Conservation (phyloP, 768 basidiomycete genomes). For the Calocybe gangraenosa region DNA sequence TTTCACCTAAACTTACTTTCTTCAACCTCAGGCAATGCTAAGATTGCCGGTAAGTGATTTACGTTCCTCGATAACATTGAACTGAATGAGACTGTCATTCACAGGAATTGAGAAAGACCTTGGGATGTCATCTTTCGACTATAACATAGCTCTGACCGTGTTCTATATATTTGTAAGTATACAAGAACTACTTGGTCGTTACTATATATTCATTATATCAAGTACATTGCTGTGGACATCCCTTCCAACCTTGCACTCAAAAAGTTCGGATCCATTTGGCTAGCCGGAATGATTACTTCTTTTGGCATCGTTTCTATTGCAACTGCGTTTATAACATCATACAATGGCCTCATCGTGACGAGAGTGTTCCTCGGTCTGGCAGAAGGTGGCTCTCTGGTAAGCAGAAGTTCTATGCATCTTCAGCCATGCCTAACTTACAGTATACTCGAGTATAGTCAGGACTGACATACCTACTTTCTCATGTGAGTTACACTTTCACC, state of each 20-base stretch:
- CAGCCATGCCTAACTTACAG: not conserved
- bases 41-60: conserved; percentile 17
- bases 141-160: conserved; percentile 30
- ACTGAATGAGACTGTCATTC: not conserved
- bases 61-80: not conserved
- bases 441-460: conserved; percentile 15
- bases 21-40: conserved; percentile 17
- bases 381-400: conserved; percentile 22
- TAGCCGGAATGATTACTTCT: conserved; percentile 18
- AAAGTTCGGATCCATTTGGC: conserved; percentile 17
- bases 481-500: conserved; percentile 5
- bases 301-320: conserved; percentile 19
- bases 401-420: not conserved
- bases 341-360: conserved; percentile 18
- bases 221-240: conserved; percentile 21
- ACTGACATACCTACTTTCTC: conserved; percentile 18
- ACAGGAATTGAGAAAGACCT: conserved; percentile 29
- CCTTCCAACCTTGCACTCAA: conserved; percentile 21
- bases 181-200: not conserved
- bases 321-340: conserved; percentile 21
- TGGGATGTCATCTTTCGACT: conserved; percentile 30
- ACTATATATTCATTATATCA: not conserved
- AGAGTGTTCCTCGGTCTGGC: conserved; percentile 23
- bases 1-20: not conserved
- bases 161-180: conserved; percentile 26